Evolutionary conservation across 164 flowering plant genomes (phyloP), one percentile per base, ranked within the genome.

Genomic region (Tinospora cordifolia): DNA sequence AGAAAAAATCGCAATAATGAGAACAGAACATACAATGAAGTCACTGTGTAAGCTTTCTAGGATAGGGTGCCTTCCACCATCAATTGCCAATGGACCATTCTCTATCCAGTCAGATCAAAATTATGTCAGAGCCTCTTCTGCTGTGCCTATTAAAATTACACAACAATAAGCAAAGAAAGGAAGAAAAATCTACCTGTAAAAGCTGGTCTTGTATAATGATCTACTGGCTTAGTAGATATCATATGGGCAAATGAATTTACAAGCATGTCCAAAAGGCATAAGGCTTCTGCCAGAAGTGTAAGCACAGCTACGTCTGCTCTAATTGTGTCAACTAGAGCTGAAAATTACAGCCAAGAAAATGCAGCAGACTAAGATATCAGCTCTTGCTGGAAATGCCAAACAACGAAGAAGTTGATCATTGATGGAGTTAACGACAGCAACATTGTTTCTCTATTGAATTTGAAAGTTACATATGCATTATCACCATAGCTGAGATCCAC

Each of bases 221-320:
- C 97, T 74, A 87, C 94, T 39, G 94, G 94, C 86, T 89, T 92
- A 59, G 88, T 84, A 38, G 99, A 95, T 79, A 95, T 84, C 64
- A 84, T 82, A 81, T 92, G 87, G 71, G 99, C 99, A 87, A 95
- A 95, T 82, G 99, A 90, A 80, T 92, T 92, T 24, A 92, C 97
- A 79, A 91, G 86, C 98, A 95, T 92, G 82, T 95, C 99, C 71
- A 92, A 73, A 72, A 95, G 94, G 83, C 99, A 95, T 54, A 95
- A 81, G 70, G 84, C 88, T 81, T 95, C 99, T 2, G 99, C 92
- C 67, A 95, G 92, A 67, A 91, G 69, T 24, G 96, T 92, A 73
- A 95, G 97, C 36, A 77, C 83, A 73, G 93, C 88, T 34, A 92
- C 90, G 77, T 92, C 90, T 82, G 85, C 84, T 72, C 96, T 77